Percentiles rank a stretch among this genome's conserved stretches.
Evolutionary conservation across 106 monocot genomes (phyloP).

Genomic region (Iris macrosiphon): DNA sequence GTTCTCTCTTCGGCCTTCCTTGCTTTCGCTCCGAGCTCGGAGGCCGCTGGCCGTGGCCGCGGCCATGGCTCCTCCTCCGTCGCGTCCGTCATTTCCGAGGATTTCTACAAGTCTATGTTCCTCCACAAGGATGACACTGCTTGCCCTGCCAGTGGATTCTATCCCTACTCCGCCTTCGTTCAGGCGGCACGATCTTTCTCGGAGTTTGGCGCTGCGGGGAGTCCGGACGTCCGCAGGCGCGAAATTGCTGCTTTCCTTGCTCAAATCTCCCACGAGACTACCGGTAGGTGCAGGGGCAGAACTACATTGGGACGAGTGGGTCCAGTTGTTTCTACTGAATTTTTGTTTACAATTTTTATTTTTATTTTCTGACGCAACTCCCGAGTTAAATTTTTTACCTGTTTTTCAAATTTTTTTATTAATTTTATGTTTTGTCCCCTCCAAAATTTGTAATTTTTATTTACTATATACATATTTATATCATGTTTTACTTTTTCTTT

Average conservation of each 20-base stretch:
- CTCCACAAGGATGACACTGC: slow-evolving; percentile 64
- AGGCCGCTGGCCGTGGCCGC: not conserved
- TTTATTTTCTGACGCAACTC: no score
- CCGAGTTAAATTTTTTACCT: no score
- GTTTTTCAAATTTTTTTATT: no score
- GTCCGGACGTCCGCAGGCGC: slow-evolving; percentile 42
- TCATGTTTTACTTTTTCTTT: no score
- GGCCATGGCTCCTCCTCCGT: slow-evolving; percentile 24
- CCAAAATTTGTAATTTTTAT: no score
- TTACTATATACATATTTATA: no score
- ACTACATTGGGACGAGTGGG: no score
- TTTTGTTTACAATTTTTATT: no score
- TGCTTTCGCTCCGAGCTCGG: not conserved
- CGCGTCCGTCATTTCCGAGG: slow-evolving; percentile 33
- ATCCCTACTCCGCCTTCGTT: slow-evolving; percentile 53
- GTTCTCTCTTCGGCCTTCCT: not conserved
- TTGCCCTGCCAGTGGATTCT: slow-evolving; percentile 69
- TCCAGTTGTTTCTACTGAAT: no score
- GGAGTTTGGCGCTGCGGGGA: slow-evolving; percentile 38
- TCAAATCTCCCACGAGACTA: slow-evolving; percentile 91
- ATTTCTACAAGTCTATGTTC: slow-evolving; percentile 50
- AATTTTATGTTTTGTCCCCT: no score
- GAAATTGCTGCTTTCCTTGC: slow-evolving; percentile 88
- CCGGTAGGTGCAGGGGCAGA: no score
- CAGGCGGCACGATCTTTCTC: slow-evolving; percentile 35